Base-by-base conservation (phyloP, 495 filamentous ascomycete genomes). In the Tuber melanosporum region DNA sequence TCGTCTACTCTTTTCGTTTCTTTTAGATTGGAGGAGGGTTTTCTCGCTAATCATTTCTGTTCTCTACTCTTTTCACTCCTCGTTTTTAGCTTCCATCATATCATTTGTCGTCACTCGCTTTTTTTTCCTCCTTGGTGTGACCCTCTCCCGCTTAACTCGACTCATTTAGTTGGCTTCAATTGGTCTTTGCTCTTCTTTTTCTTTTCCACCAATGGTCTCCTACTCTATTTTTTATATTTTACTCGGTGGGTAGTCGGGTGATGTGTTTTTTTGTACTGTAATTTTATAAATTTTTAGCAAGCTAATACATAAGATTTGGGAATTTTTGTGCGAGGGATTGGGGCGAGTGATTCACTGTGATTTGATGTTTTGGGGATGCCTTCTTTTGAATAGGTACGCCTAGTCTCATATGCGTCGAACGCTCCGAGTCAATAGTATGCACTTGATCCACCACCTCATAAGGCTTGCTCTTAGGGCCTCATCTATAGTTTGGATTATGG, bases 261-360 rank as follows among this genome's bases (percentile, higher is more conserved):
- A 36, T 66, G 57, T 26, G 15, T 66, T 66, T n/a, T n/a, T 32
- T 66, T 66, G 57, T 66, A 66, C 57, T 66, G 26, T 66, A 66
- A 66, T 66, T 66, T 66, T 66, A 66, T 32, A 66, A 66, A 66
- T 15, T n/a, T 66, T 36, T 17, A 66, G 14, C 57, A 36, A 66
- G 32, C 57, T 3, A 66, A 66, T 32, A 66, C 57, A 62, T 32
- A 36, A 19, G 26, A 14, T 36, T 66, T 36, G 32, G n/a, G 52
- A 26, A 62, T 62, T 62, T 62, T 62, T 62, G 26, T 62, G 52
- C 12, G 3, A 2, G 26, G 12, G 26, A 17, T 36, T 17, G 12
- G 3, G 26, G 57, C 26, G 57, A 66, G 57, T 36, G 57, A 66
- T 19, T 26, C 8, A 17, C 3, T 66, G 57, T 66, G 57, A 36